Conservation (phyloP, 116 monocot genomes). For the Iris pallida region DNA sequence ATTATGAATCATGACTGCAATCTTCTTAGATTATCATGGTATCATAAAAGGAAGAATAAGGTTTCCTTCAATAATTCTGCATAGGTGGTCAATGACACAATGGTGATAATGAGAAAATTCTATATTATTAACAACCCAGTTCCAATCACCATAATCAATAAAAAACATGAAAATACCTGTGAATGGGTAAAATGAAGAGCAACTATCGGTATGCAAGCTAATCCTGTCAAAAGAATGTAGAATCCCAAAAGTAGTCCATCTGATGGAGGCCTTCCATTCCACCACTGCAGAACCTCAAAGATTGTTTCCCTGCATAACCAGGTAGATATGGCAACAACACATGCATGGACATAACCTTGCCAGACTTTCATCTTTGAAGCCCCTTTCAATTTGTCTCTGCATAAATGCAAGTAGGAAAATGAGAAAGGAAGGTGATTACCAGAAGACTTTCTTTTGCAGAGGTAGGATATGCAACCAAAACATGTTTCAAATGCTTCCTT, state of each 20-base stretch:
- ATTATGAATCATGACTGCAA: no score
- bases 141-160: background rate
- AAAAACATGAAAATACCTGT: conserved; percentile 43
- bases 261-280: conserved; percentile 90
- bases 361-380: conserved; percentile 86
- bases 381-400: conserved; percentile 76
- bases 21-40: no score
- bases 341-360: conserved; percentile 90
- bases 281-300: conserved; percentile 96
- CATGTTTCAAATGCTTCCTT: no score
- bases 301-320: conserved; percentile 97
- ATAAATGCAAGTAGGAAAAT: conserved; percentile 6
- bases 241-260: conserved; percentile 92
- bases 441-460: no score
- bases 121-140: background rate
- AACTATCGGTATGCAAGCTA: conserved; percentile 92
- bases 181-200: conserved; percentile 90
- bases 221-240: conserved; percentile 74
- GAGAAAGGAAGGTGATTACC: background rate
- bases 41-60: no score
- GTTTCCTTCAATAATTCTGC: no score
- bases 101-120: no score
- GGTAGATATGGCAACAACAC: conserved; percentile 67
- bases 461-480: background rate
- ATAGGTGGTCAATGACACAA: no score